phyloP scores from a whole-genome alignment of 2,329 filamentous ascomycete species.

The Xylaria polymorpha region DNA sequence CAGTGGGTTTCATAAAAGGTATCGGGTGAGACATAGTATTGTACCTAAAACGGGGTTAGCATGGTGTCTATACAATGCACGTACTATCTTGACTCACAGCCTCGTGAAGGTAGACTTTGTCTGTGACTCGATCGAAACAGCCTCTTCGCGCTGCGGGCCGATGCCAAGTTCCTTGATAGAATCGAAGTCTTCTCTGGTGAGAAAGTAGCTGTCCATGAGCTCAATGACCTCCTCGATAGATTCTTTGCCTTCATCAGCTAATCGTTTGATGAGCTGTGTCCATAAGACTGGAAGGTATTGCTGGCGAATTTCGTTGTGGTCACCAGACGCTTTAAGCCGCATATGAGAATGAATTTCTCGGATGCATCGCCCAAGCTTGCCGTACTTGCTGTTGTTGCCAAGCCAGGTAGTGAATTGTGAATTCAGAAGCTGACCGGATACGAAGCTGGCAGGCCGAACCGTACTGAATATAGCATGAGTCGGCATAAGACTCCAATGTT shows the following conservation, averaged over 20 bases:
- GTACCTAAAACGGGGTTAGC: conserved; percentile 67
- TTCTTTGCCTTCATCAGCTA: conserved; percentile 84
- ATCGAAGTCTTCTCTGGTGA: conserved; percentile 95
- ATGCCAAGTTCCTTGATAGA: conserved; percentile 91
- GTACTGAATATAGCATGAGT: conserved; percentile 96
- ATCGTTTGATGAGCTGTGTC: conserved; percentile 78
- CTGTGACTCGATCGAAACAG: conserved; percentile 82
- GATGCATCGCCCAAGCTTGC: conserved; percentile 80
- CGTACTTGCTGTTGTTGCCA: conserved; percentile 90
- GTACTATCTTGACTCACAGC: conserved; percentile 67
- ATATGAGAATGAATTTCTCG: conserved; percentile 98
- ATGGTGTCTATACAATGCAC: conserved; percentile 5
- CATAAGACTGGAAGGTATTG: conserved; percentile 92
- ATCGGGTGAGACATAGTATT: conserved; percentile 88
- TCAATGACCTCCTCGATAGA: conserved; percentile 85
- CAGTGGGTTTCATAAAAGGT: conserved; percentile 95
- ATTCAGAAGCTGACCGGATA: conserved; percentile 79
- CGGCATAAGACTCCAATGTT: conserved; percentile 99
- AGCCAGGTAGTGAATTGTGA: conserved; percentile 91
- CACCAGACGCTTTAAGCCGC: conserved; percentile 88
- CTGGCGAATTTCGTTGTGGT: conserved; percentile 92
- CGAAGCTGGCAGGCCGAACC: conserved; percentile 87
- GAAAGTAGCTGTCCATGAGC: conserved; percentile 95
- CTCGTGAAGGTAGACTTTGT: conserved; percentile 92
- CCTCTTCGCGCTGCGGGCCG: conserved; percentile 81